phyloP scores from a whole-genome alignment of 2,329 filamentous ascomycete species.

The Aureobasidium sp. region DNA sequence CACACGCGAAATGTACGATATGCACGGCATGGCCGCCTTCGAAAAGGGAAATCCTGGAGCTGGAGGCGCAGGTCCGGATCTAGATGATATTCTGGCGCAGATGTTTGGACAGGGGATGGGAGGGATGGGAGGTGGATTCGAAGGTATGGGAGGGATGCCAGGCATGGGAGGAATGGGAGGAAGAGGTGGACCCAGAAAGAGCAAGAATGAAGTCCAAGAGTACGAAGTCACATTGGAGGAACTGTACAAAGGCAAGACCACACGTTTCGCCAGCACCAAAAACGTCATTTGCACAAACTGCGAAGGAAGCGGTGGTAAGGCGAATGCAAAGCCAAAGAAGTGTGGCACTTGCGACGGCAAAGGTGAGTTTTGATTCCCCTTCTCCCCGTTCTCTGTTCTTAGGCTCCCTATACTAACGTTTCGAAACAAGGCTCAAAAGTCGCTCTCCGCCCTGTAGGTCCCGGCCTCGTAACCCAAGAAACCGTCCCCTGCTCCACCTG shows the following conservation, averaged over 20 bases:
- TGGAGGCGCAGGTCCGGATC: constrained; percentile 63
- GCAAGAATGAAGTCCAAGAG: constrained; percentile 77
- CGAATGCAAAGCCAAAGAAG: constrained; percentile 75
- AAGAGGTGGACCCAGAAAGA: constrained; percentile 52
- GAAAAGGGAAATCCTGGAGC: constrained; percentile 58
- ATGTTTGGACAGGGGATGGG: constrained; percentile 71
- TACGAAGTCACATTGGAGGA: constrained; percentile 91
- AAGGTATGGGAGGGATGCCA: constrained; percentile 52
- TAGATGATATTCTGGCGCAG: constrained; percentile 87
- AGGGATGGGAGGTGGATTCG: constrained; percentile 38
- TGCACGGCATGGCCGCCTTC: constrained; percentile 92
- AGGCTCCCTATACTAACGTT: not conserved
- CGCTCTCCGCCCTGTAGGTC: constrained; percentile 74
- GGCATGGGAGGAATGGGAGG: constrained; percentile 21
- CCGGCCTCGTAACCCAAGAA: constrained; percentile 76
- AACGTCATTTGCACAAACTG: constrained; percentile 82
- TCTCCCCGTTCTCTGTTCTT: not conserved
- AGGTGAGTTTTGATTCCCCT: constrained; percentile 38
- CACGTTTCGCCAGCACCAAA: constrained; percentile 93
- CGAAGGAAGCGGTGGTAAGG: constrained; percentile 84
- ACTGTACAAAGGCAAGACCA: constrained; percentile 96
- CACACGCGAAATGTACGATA: constrained; percentile 85
- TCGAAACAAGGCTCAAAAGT: constrained; percentile 54
- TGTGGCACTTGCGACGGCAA: constrained; percentile 80
- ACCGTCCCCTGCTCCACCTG: constrained; percentile 76